Evolutionary conservation across 768 basidiomycete genomes (phyloP).

Genomic region (Auricularia sp.): DNA sequence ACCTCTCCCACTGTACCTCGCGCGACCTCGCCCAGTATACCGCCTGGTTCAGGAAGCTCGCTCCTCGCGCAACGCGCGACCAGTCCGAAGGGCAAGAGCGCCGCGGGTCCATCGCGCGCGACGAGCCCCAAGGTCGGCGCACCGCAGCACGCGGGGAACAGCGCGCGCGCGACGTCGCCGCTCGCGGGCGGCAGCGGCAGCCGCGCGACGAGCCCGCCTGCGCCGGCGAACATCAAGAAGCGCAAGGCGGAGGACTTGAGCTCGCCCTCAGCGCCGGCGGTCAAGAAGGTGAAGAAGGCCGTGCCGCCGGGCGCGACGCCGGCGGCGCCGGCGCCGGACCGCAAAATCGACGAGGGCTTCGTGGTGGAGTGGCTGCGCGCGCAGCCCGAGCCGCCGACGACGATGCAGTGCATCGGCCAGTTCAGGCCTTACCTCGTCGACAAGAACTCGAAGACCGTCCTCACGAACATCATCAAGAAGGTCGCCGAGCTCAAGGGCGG

Average conservation of each 20-base stretch:
- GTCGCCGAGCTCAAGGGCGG: conserved; percentile 65
- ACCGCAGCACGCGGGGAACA: conserved; percentile 13
- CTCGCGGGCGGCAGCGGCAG: conserved; percentile 31
- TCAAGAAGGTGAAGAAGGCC: conserved; percentile 37
- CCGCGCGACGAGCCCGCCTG: conserved; percentile 42
- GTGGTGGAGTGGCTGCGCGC: conserved; percentile 68
- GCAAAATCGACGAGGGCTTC: conserved; percentile 43
- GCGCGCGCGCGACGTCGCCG: conserved; percentile 48
- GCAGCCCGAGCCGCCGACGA: conserved; percentile 52
- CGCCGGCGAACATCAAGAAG: conserved; percentile 3
- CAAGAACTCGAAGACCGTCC: conserved; percentile 57
- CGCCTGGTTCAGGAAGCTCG: conserved; percentile 47
- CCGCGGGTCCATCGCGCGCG: conserved; percentile 9
- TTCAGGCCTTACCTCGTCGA: conserved; percentile 69
- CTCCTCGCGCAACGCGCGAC: conserved; percentile 60
- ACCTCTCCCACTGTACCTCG: conserved; percentile 47
- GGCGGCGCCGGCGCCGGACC: conserved; percentile 5
- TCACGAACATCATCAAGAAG: conserved; percentile 70
- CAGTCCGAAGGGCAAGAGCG: conserved; percentile 37
- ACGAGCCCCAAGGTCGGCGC: neutral
- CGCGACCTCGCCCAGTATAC: too few relatives aligned
- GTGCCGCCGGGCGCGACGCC: neutral
- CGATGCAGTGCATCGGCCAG: conserved; percentile 69
- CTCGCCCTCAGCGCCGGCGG: conserved; percentile 17
- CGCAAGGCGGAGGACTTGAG: neutral